Evolutionary conservation across 257 asterid species (phyloP).

Genomic region (Jacaranda mimosifolia): DNA sequence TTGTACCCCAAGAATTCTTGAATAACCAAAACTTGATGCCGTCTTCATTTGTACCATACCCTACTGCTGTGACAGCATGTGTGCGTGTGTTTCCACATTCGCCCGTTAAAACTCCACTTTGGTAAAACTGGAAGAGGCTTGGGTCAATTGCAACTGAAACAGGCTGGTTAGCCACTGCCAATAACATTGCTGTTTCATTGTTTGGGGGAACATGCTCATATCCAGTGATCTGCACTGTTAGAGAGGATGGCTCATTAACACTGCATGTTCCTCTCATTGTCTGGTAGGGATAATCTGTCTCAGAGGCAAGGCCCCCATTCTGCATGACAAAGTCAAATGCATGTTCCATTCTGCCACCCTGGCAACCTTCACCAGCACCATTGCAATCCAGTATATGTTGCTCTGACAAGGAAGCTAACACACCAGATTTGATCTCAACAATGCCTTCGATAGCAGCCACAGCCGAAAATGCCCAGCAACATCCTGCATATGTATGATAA

Average conservation of each 20-base stretch:
- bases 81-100: slow-evolving; percentile 29
- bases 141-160: slow-evolving; percentile 36
- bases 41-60: slow-evolving; percentile 31
- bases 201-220: neutral
- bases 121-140: slow-evolving; percentile 33
- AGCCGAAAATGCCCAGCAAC: slow-evolving; percentile 49
- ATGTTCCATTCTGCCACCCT: slow-evolving; percentile 22
- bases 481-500: slow-evolving; percentile 36
- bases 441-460: slow-evolving; percentile 48
- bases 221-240: slow-evolving; percentile 30
- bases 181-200: slow-evolving; percentile 31
- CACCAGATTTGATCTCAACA: slow-evolving; percentile 30
- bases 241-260: slow-evolving; percentile 18
- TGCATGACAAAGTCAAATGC: slow-evolving; percentile 34
- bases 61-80: slow-evolving; percentile 47
- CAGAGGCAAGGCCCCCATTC: slow-evolving; percentile 40
- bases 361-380: slow-evolving; percentile 32
- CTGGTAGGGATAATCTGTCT: slow-evolving; percentile 40
- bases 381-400: slow-evolving; percentile 50
- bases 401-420: slow-evolving; percentile 37
- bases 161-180: slow-evolving; percentile 43
- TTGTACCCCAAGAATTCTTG: slow-evolving; percentile 51
- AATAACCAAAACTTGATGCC: slow-evolving; percentile 52
- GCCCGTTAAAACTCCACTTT: slow-evolving; percentile 33
- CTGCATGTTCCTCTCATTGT: slow-evolving; percentile 29